These are phyloP conservation scores for Spatholobus suberectus DNA, from an alignment of 306 rosid species.

Conservation along the genomic window DNA sequence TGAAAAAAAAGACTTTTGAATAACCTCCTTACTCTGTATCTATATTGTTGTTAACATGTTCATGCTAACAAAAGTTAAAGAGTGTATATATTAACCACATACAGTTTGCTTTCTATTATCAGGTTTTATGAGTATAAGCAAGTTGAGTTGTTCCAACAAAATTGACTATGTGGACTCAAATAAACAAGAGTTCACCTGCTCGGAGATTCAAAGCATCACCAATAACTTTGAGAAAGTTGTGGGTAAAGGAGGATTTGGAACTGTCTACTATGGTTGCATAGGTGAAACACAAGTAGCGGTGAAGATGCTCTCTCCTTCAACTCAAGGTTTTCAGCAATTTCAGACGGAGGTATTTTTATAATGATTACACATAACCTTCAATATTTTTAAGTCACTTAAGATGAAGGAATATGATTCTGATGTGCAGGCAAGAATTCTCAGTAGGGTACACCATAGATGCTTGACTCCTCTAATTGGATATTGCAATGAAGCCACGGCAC, in stretches of 20 bases:
- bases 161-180: not conserved
- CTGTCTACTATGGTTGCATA: too few relatives aligned
- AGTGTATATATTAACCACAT: not conserved
- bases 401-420: too few relatives aligned
- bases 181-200: conserved; percentile 38
- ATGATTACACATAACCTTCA: too few relatives aligned
- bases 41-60: too few relatives aligned
- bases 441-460: not conserved
- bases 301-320: conserved; percentile 52
- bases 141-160: not conserved
- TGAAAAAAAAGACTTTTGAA: too few relatives aligned
- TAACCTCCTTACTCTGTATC: too few relatives aligned
- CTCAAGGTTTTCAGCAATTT: conserved; percentile 50
- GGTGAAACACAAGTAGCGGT: too few relatives aligned
- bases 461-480: too few relatives aligned
- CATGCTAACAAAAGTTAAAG: too few relatives aligned
- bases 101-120: not conserved
- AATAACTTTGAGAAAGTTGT: too few relatives aligned
- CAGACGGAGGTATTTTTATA: not conserved
- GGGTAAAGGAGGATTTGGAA: too few relatives aligned
- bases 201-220: conserved; percentile 45
- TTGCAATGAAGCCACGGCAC: conserved; percentile 39
- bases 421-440: not conserved
- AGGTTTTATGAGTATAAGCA: not conserved
- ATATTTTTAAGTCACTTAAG: too few relatives aligned